Conservation (phyloP, 2,329 filamentous ascomycete species). For the Exophiala aquamarina region DNA sequence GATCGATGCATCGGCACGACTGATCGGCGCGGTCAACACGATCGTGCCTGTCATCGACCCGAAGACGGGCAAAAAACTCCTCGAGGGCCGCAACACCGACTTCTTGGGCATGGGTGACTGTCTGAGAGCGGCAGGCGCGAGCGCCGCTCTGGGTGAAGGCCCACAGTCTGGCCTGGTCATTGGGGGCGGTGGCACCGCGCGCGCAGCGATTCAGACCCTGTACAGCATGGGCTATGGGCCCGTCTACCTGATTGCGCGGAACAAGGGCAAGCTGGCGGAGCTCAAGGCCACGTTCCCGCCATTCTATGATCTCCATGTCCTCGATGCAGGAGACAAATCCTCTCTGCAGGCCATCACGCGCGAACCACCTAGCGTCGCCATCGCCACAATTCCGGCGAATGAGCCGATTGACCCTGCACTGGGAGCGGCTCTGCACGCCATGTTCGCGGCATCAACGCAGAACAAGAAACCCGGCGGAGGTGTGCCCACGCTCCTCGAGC, state of each 20-base stretch:
- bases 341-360: slow-evolving; percentile 28
- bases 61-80: slow-evolving; percentile 42
- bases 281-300: slow-evolving; percentile 72
- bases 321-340: slow-evolving; percentile 56
- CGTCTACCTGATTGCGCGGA: slow-evolving; percentile 84
- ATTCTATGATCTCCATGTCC: slow-evolving; percentile 68
- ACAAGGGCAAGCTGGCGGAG: slow-evolving; percentile 63
- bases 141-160: slow-evolving; percentile 37
- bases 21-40: slow-evolving; percentile 93
- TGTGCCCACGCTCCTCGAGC: slow-evolving; percentile 65
- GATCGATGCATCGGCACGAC: slow-evolving; percentile 72
- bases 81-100: slow-evolving; percentile 91
- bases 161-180: slow-evolving; percentile 71
- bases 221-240: slow-evolving; percentile 79
- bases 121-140: slow-evolving; percentile 67
- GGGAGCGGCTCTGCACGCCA: slow-evolving; percentile 60
- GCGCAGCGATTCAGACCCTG: slow-evolving; percentile 86
- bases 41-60: slow-evolving; percentile 63
- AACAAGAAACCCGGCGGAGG: not conserved
- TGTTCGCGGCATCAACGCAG: slow-evolving; percentile 42
- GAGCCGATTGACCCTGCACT: slow-evolving; percentile 73
- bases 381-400: slow-evolving; percentile 71
- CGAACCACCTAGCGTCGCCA: slow-evolving; percentile 1
- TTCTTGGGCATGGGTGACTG: slow-evolving; percentile 88
- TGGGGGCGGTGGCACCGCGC: slow-evolving; percentile 86